phyloP scores from a whole-genome alignment of 108 stramenopile genomes.

The Pseudonitzschia multistriata region DNA sequence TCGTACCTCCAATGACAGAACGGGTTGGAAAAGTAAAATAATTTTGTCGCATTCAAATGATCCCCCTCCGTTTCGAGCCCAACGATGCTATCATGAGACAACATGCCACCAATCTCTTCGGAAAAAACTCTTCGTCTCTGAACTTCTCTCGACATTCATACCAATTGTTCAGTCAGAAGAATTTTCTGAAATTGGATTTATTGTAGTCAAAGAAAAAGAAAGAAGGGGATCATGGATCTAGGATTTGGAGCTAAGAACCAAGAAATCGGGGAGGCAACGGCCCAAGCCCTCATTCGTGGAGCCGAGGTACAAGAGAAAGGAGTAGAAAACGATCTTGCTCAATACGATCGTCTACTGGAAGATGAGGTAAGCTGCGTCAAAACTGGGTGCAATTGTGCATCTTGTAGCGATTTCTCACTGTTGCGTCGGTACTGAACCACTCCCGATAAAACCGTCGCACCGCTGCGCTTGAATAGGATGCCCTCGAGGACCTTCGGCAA shows the following conservation, averaged over 20 bases:
- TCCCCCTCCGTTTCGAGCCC: no score
- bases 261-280: constrained; percentile 59
- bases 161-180: no score
- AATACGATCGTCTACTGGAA: constrained; percentile 80
- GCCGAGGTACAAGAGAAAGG: constrained; percentile 66
- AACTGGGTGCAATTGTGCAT: background rate
- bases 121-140: no score
- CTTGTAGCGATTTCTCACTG: background rate
- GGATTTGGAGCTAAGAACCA: constrained; percentile 81
- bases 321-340: constrained; percentile 56
- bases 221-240: constrained; percentile 63
- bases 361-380: constrained; percentile 45
- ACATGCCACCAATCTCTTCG: no score
- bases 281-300: constrained; percentile 50
- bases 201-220: background rate
- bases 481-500: constrained; percentile 86
- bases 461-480: constrained; percentile 36
- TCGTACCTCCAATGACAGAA: no score
- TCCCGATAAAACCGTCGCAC: background rate
- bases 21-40: no score
- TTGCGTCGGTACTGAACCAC: background rate
- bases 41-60: no score
- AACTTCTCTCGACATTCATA: no score
- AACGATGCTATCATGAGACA: no score
- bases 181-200: no score